Conservation (phyloP, 176 grass and related monocot genomes). For the Hyparrhenia diplandra region DNA sequence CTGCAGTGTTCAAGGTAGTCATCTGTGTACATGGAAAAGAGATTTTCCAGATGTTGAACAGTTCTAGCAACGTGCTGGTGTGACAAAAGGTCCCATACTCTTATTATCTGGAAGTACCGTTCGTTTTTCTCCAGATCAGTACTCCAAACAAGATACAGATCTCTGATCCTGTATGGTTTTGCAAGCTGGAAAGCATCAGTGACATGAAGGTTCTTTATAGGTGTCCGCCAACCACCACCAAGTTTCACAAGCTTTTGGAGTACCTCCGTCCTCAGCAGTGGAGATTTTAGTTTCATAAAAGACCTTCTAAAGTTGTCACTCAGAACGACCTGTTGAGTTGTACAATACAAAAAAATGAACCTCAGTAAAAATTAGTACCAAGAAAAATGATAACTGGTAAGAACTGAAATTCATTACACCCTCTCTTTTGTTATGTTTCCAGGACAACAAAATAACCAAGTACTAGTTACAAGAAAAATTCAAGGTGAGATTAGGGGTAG, state of each 20-base stretch:
- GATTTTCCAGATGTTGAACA: slow-evolving; percentile 50
- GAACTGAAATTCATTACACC: no score
- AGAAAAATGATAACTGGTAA: no score
- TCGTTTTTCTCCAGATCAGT: slow-evolving; percentile 58
- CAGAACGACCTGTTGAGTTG: slow-evolving; percentile 53
- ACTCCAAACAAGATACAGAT: slow-evolving; percentile 72
- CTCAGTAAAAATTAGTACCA: no score
- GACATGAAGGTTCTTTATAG: slow-evolving; percentile 8
- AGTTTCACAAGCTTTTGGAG: slow-evolving; percentile 63
- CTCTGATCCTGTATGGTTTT: slow-evolving; percentile 43
- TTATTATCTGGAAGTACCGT: slow-evolving; percentile 66
- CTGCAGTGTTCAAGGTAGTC: slow-evolving; percentile 59
- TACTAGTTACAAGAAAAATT: no score
- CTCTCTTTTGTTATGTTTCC: no score
- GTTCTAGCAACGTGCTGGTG: slow-evolving; percentile 45
- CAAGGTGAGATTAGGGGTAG: no score
- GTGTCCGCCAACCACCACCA: slow-evolving; percentile 60
- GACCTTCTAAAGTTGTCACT: slow-evolving; percentile 75
- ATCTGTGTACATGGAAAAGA: slow-evolving; percentile 81
- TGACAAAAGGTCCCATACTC: slow-evolving; percentile 67
- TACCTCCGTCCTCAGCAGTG: slow-evolving; percentile 34
- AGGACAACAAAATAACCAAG: no score
- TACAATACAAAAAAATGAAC: not conserved
- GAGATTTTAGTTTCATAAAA: slow-evolving; percentile 61
- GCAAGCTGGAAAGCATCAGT: slow-evolving; percentile 41